Conservation (phyloP, 306 rosid species). For the Inga laurina region DNA sequence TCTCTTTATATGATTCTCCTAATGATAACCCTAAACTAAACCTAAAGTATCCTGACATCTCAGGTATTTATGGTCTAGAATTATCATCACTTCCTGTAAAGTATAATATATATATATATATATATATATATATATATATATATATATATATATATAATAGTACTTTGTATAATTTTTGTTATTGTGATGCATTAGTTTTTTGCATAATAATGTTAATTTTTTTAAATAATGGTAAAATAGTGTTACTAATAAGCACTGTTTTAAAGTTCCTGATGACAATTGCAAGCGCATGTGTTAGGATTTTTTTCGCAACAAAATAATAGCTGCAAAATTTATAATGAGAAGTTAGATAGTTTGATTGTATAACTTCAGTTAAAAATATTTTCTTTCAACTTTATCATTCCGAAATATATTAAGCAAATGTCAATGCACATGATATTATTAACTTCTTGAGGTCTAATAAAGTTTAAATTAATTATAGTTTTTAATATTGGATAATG, state of each 20-base stretch:
- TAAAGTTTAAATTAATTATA: no score
- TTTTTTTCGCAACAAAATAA: background rate
- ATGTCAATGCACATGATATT: no score
- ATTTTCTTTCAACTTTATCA: no score
- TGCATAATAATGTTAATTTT: no score
- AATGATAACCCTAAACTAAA: background rate
- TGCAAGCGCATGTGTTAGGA: background rate
- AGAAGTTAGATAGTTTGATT: background rate
- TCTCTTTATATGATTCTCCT: background rate
- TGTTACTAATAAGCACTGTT: background rate
- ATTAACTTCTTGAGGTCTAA: no score
- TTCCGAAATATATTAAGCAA: no score
- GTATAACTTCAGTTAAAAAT: background rate
- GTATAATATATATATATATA: background rate
- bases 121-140: no score
- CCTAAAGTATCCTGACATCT: background rate
- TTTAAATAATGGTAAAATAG: no score
- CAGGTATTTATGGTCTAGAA: background rate
- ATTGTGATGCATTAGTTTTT: no score
- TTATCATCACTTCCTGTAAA: background rate
- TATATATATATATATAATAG: no score
- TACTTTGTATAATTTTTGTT: no score
- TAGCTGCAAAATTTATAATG: background rate
- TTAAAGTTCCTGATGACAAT: background rate
- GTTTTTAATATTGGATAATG: no score